phyloP scores from a whole-genome alignment of 129 eudicot genomes.

The Lactuca sativa region DNA sequence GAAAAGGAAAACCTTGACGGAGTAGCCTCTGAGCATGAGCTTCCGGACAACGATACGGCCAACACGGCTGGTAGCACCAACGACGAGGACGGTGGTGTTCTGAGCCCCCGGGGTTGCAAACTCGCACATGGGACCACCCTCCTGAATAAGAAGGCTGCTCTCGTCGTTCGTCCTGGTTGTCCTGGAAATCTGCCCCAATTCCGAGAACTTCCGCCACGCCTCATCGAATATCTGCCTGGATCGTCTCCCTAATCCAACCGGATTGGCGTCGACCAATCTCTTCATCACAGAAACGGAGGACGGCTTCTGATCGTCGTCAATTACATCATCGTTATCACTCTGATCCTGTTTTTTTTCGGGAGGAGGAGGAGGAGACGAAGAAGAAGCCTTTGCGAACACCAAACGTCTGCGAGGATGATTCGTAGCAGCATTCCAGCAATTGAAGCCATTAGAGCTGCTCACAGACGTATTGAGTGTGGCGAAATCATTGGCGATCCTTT shows the following conservation, averaged over 20 bases:
- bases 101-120: slow-evolving; percentile 96
- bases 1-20: slow-evolving; percentile 57
- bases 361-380: slow-evolving; percentile 34
- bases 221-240: slow-evolving; percentile 91
- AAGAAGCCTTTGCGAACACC: slow-evolving; percentile 18
- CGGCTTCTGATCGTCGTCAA: slow-evolving; percentile 8
- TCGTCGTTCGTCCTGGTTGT: slow-evolving; percentile 59
- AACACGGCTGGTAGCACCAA: slow-evolving; percentile 97
- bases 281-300: slow-evolving; percentile 53
- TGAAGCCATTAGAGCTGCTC: slow-evolving; percentile 3
- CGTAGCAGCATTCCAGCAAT: slow-evolving; percentile 11
- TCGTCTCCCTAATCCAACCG: slow-evolving; percentile 91
- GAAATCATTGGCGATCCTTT: background rate
- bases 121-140: slow-evolving; percentile 95
- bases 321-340: slow-evolving; percentile 12
- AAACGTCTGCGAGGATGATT: slow-evolving; percentile 24
- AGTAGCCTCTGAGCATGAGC: slow-evolving; percentile 97
- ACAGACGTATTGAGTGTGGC: background rate
- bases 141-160: slow-evolving; percentile 51
- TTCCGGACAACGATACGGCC: slow-evolving; percentile 93
- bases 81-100: slow-evolving; percentile 87
- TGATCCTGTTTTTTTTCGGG: slow-evolving; percentile 13
- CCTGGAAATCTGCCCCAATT: slow-evolving; percentile 91
- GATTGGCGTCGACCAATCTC: slow-evolving; percentile 76
- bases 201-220: slow-evolving; percentile 97